These are phyloP conservation scores for Tolypocladium ophioglossoides DNA, from an alignment of 2,329 filamentous ascomycete genomes.

Conservation along the genomic window DNA sequence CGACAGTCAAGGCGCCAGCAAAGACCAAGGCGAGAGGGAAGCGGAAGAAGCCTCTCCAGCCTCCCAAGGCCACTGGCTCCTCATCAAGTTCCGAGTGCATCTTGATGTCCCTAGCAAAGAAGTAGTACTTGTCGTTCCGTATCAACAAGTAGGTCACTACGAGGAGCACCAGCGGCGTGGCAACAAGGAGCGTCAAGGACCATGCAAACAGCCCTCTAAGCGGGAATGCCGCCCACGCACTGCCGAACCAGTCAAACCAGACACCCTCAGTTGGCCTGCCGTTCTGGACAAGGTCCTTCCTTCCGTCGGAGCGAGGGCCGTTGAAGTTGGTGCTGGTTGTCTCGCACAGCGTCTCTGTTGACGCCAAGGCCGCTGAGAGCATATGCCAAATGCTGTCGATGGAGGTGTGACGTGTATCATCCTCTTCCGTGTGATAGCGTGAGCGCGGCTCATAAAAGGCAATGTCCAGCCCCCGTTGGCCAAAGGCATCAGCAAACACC, in stretches of 20 bases:
- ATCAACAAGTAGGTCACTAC: slow-evolving; percentile 58
- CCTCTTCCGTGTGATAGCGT: slow-evolving; percentile 83
- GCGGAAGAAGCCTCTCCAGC: slow-evolving; percentile 73
- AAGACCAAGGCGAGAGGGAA: slow-evolving; percentile 67
- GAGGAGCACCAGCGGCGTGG: slow-evolving; percentile 63
- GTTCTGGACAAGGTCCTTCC: slow-evolving; percentile 52
- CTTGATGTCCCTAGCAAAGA: slow-evolving; percentile 56
- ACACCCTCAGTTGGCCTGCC: slow-evolving; percentile 61
- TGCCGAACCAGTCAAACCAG: slow-evolving; percentile 91
- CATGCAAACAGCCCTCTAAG: slow-evolving; percentile 80
- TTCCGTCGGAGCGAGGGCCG: slow-evolving; percentile 41
- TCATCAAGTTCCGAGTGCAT: slow-evolving; percentile 47
- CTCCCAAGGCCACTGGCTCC: slow-evolving; percentile 55
- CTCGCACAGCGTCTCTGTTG: slow-evolving; percentile 59
- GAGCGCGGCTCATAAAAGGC: slow-evolving; percentile 83
- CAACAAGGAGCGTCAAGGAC: slow-evolving; percentile 73
- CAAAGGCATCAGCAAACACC: slow-evolving; percentile 66
- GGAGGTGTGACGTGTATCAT: slow-evolving; percentile 74
- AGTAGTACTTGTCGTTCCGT: slow-evolving; percentile 74
- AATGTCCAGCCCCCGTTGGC: slow-evolving; percentile 80
- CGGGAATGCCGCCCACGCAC: slow-evolving; percentile 64
- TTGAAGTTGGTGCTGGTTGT: slow-evolving; percentile 58
- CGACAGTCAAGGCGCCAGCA: slow-evolving; percentile 58
- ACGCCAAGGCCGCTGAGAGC: slow-evolving; percentile 73
- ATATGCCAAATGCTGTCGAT: slow-evolving; percentile 76